A percentile compares a stretch with the other conserved stretches of the same genome.
phyloP scores from a whole-genome alignment of 257 asterid species.

The Ligustrum vulgare region DNA sequence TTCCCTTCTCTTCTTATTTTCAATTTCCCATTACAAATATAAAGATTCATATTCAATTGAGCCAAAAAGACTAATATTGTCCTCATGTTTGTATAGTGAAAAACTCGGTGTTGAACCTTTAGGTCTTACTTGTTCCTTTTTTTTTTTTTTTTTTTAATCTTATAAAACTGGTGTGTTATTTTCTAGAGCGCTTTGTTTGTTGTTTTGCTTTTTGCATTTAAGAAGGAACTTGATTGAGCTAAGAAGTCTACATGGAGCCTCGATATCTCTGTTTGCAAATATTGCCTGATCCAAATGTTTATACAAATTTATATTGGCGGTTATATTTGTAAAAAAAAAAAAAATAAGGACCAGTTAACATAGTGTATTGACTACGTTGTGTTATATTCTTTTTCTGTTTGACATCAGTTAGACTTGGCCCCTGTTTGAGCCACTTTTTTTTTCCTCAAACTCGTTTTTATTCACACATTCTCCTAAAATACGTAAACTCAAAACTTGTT shows the following conservation, averaged over 20 bases:
- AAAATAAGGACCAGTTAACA: background rate
- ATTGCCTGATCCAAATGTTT: too few species aligned
- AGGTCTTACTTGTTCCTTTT: background rate
- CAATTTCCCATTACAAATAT: background rate
- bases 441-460: too few species aligned
- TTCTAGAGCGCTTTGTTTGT: too few species aligned
- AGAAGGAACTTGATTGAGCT: too few species aligned
- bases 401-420: background rate
- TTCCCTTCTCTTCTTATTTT: conserved; percentile 3
- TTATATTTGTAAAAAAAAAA: background rate
- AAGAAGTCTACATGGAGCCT: too few species aligned
- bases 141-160: too few species aligned
- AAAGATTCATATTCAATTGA: background rate
- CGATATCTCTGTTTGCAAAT: too few species aligned
- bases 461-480: too few species aligned
- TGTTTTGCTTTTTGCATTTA: too few species aligned
- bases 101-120: background rate
- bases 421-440: too few species aligned
- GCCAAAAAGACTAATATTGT: background rate
- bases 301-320: background rate
- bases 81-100: background rate
- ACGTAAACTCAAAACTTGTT: too few species aligned
- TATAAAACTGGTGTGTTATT: too few species aligned
- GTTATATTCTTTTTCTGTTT: background rate
- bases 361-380: background rate